Evolutionary conservation across 1,139 yeast genomes (phyloP), one percentile per base, ranked within the genome.

Genomic region (Meyerozyma sp.): DNA sequence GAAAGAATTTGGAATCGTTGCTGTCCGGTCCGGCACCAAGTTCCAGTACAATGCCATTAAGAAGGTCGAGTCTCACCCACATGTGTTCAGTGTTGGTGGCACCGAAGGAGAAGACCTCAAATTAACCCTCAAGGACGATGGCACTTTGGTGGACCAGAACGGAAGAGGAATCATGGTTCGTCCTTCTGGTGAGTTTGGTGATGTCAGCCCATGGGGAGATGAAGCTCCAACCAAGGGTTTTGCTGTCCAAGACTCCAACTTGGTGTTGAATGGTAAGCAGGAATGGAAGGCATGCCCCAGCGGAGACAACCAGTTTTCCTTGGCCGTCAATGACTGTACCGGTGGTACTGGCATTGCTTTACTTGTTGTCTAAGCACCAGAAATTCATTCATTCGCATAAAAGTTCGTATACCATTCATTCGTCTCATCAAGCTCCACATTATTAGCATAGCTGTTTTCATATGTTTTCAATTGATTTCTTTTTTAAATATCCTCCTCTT

Each of bases 1-100:
- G 34, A 32, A 45, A 23, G 39, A 45, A 11, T 55, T 56, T 38
- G 55, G 56, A 16, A 44, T 57, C 16, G 43, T 58, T 25, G 49
- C 59, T 36, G 53, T 53, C 39, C 53, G 48, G 36, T 57, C 63
- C 7, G 64, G 65, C 7, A 40, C 58, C 8, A 43, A 49, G 18
- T 54, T 59, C 50, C 61, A 60, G 40, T 42, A 56, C 46, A 42
- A 48, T 6, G 42, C 57, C 3, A 59, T 63, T 52, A 62, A 56
- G 48, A 60, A 60, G 52, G 68, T 58, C 13, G 51, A 47, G 10
- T 48, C 57, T 7, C 66, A 63, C 52, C 58, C 59, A 10, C 66
- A 61, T 35, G 67, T 62, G 8, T 63, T 64, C 49, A 50, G 63
- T 9, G 67, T 65, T 32, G 68, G 67, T 16, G 68, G 68, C 3